Conservation (phyloP, 305 asterid genomes). For the Fraxinus greggii region DNA sequence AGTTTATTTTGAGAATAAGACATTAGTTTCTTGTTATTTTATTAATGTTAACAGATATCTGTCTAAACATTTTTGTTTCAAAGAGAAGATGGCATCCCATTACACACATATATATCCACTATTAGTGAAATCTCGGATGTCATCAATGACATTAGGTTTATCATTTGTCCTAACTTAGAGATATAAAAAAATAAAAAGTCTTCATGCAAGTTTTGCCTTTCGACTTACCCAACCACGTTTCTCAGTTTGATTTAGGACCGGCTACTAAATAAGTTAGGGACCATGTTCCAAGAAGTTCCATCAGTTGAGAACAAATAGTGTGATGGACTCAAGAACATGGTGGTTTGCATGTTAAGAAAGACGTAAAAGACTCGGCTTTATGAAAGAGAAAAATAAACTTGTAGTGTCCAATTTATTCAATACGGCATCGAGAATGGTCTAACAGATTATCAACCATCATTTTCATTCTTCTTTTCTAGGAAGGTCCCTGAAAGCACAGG, state of each 20-base stretch:
- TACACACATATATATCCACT: not conserved
- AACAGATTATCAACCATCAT: not conserved
- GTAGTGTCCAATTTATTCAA: not conserved
- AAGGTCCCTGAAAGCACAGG: not conserved
- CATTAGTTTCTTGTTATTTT: not conserved
- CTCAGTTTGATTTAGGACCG: not conserved
- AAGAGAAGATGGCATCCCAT: not conserved
- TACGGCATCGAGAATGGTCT: not conserved
- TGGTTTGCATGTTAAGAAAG: not conserved
- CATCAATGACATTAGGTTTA: conserved; percentile 7
- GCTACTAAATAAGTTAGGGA: not conserved
- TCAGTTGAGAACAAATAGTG: not conserved
- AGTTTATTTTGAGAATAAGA: not conserved
- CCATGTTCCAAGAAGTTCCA: not conserved
- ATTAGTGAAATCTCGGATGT: not conserved
- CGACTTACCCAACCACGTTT: not conserved
- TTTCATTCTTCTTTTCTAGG: not conserved
- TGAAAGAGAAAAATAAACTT: not conserved
- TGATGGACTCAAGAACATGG: not conserved
- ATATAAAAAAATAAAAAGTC: not conserved
- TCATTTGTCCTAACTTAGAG: not conserved
- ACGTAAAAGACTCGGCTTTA: not conserved
- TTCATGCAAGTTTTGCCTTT: not conserved
- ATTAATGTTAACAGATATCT: not conserved
- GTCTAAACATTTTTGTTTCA: not conserved